Conservation (phyloP, 495 filamentous ascomycete genomes). For the Tuber indicum region DNA sequence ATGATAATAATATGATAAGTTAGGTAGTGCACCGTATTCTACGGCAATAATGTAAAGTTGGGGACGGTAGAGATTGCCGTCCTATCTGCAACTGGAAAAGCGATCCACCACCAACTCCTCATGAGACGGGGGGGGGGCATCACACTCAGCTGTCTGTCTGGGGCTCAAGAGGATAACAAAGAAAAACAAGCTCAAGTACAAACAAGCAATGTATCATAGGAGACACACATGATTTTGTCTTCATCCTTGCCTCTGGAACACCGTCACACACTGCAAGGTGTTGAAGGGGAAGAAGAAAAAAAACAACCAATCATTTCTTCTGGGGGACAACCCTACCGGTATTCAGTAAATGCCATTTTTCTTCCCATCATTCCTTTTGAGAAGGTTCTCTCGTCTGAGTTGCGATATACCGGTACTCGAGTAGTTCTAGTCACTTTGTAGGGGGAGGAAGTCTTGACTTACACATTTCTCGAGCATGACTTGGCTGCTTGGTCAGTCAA, state of each 20-base stretch:
- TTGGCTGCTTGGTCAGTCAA: slow-evolving; percentile 14
- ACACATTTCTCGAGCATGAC: slow-evolving; percentile 17
- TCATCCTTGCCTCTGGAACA: background rate
- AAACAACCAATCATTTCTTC: background rate
- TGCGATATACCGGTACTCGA: background rate
- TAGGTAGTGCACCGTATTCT: background rate
- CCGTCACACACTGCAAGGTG: background rate
- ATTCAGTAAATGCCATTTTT: background rate
- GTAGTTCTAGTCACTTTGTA: too few species aligned
- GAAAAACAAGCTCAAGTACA: background rate
- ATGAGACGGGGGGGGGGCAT: background rate
- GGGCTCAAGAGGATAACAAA: background rate
- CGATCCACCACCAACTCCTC: background rate
- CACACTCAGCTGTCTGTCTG: background rate
- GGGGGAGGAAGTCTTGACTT: background rate
- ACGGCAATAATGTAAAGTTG: background rate
- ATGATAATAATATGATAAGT: background rate
- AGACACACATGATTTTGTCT: background rate
- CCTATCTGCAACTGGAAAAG: background rate
- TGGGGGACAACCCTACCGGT: background rate
- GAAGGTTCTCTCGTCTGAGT: background rate
- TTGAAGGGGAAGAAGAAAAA: background rate
- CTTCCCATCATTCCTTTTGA: background rate
- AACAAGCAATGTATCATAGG: background rate
- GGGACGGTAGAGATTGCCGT: background rate